Evolutionary conservation across 257 asterid genomes (phyloP).

Genomic region (Solanum dulcamara): DNA sequence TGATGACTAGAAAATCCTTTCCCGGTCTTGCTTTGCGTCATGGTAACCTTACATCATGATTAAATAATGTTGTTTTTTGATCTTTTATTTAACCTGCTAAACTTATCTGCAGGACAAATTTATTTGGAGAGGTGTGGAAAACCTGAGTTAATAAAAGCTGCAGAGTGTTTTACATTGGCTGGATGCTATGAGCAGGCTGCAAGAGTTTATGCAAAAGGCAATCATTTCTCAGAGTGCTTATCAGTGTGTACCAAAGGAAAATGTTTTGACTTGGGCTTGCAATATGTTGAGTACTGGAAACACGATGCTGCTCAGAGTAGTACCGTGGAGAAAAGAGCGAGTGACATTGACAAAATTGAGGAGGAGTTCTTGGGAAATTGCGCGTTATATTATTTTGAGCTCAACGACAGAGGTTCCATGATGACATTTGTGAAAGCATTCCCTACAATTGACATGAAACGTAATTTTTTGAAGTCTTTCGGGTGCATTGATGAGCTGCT

Average conservation of each 20-base stretch:
- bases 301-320: conserved; percentile 8
- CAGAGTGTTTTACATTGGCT: conserved; percentile 51
- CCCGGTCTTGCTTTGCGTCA: neutral
- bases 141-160: conserved; percentile 33
- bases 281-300: conserved; percentile 45
- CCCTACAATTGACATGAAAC: conserved; percentile 22
- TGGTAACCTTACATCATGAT: neutral
- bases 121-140: conserved; percentile 39
- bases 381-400: conserved; percentile 16
- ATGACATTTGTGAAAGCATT: conserved; percentile 45
- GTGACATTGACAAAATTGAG: conserved; percentile 17
- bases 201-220: conserved; percentile 29
- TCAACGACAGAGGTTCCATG: conserved; percentile 21
- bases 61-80: neutral
- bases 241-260: conserved; percentile 33
- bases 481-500: conserved; percentile 38
- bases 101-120: conserved; percentile 27
- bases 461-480: conserved; percentile 30
- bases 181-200: conserved; percentile 33
- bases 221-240: conserved; percentile 35
- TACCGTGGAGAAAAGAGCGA: neutral
- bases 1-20: neutral
- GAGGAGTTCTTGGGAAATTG: conserved; percentile 38
- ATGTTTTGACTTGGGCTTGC: conserved; percentile 30
- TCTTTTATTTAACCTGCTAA: too few relatives aligned